phyloP scores from a whole-genome alignment of 1,284 basidiomycete species.

The Boletus albobrunnescens region DNA sequence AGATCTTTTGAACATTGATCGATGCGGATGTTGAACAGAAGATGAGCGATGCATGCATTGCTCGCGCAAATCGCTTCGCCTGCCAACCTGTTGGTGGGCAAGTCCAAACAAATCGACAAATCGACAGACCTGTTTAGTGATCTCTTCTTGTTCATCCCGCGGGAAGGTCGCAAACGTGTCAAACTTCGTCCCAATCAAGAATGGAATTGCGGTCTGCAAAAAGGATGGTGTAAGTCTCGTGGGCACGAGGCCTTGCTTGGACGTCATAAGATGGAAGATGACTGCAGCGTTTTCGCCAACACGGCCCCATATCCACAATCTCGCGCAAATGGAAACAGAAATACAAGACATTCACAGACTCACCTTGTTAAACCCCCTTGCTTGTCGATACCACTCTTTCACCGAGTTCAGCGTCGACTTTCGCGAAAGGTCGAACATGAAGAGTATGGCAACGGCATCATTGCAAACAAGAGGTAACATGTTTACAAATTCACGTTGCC shows the following conservation, averaged over 20 bases:
- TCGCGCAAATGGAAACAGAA: background rate
- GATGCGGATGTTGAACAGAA: constrained; percentile 98
- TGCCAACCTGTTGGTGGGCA: constrained; percentile 32
- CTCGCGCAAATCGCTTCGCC: constrained; percentile 94
- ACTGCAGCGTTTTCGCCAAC: background rate
- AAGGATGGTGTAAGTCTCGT: constrained; percentile 15
- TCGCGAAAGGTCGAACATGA: constrained; percentile 98
- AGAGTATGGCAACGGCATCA: constrained; percentile 96
- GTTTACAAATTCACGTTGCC: constrained; percentile 97
- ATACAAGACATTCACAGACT: constrained; percentile 21
- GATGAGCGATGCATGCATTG: constrained; percentile 97
- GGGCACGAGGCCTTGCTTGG: constrained; percentile 2
- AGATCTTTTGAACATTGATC: constrained; percentile 99
- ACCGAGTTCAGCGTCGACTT: constrained; percentile 97
- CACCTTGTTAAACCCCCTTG: constrained; percentile 96
- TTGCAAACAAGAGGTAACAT: constrained; percentile 98
- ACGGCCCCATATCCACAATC: background rate
- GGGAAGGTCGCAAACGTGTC: constrained; percentile 96
- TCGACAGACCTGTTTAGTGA: constrained; percentile 81
- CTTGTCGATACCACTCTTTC: constrained; percentile 99
- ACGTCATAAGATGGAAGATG: constrained; percentile 2
- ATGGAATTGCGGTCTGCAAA: constrained; percentile 86
- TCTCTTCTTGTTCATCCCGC: constrained; percentile 96
- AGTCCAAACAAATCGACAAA: constrained; percentile 10
- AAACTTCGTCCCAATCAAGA: constrained; percentile 96